These are phyloP conservation scores for Monoraphidium neglectum DNA, from an alignment of 139 green algal genomes.

Conservation along the genomic window DNA sequence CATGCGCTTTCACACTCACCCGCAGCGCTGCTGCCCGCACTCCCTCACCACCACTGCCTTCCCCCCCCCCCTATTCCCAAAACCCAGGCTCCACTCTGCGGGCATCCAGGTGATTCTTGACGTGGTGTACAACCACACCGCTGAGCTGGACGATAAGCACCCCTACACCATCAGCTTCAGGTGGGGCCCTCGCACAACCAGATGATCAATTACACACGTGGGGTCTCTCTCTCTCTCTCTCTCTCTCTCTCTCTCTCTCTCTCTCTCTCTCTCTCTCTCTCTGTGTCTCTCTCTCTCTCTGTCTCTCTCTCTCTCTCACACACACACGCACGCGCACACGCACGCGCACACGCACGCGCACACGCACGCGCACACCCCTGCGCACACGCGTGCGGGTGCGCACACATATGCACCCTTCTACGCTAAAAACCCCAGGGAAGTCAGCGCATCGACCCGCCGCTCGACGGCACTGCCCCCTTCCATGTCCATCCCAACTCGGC, in stretches of 20 bases:
- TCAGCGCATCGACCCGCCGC: no score
- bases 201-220: background rate
- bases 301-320: no score
- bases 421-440: no score
- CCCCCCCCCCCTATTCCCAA: background rate
- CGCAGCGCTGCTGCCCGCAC: constrained; percentile 17
- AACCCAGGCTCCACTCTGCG: constrained; percentile 62
- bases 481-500: no score
- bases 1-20: no score
- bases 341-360: no score
- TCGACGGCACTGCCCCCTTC: no score
- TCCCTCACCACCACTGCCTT: background rate
- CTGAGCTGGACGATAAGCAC: constrained; percentile 81
- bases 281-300: background rate
- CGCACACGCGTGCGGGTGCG: no score
- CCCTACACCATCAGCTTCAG: constrained; percentile 73
- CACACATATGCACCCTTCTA: no score
- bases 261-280: no score
- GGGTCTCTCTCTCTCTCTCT: background rate
- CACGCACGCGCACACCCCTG: no score
- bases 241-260: background rate
- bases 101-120: constrained; percentile 94
- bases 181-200: background rate
- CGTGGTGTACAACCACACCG: constrained; percentile 97
- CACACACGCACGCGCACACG: no score